Evolutionary conservation across 2,329 filamentous ascomycete genomes (phyloP).

Genomic region (Beauveria bassiana): DNA sequence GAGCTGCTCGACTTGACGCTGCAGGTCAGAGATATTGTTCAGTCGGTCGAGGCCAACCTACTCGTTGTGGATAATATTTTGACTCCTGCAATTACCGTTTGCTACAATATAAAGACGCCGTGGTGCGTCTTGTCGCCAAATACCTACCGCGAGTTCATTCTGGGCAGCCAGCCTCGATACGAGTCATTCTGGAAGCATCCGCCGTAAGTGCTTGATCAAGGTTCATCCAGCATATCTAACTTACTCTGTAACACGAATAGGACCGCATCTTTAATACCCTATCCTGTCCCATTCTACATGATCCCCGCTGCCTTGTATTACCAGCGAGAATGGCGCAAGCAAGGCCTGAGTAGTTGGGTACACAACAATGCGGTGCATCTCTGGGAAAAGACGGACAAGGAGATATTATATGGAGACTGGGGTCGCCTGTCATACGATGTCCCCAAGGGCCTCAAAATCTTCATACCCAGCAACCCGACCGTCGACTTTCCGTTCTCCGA

Average conservation of each 20-base stretch:
- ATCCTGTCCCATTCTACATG: neutral
- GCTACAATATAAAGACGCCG: neutral
- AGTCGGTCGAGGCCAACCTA: constrained; percentile 5
- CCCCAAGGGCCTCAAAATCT: neutral
- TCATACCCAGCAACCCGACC: constrained; percentile 11
- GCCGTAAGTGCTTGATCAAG: neutral
- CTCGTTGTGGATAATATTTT: constrained; percentile 12
- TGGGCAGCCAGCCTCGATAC: constrained; percentile 3
- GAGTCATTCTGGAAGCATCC: constrained; percentile 8
- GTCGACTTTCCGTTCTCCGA: constrained; percentile 28
- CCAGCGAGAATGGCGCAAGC: neutral
- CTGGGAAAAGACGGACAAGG: neutral
- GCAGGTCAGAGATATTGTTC: neutral
- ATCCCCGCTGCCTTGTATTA: neutral
- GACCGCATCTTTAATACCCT: neutral
- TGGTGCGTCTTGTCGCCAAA: constrained; percentile 12
- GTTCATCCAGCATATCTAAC: too few relatives aligned
- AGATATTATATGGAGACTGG: neutral
- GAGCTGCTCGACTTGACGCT: constrained; percentile 6
- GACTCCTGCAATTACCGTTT: constrained; percentile 10
- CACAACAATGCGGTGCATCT: constrained; percentile 1
- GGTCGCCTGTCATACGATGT: neutral
- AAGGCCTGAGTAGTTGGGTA: neutral
- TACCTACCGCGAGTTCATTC: constrained; percentile 11
- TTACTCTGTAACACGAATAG: neutral